Evolutionary conservation across 495 filamentous ascomycete species (phyloP).

Genomic region (Penicillium herquei): DNA sequence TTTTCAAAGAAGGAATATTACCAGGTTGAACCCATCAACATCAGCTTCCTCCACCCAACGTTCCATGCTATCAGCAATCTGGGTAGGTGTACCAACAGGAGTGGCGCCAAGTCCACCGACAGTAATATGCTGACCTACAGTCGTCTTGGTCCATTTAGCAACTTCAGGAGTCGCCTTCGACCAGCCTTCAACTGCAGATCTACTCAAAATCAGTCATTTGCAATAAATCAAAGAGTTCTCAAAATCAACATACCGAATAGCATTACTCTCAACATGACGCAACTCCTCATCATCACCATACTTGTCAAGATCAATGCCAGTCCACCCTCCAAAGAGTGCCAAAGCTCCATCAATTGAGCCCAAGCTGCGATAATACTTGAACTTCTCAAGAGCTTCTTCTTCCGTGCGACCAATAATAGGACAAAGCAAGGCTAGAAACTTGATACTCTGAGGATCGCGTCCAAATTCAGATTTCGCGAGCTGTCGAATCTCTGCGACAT

Average conservation of each 20-base stretch:
- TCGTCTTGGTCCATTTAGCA: constrained; percentile 62
- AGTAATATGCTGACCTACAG: constrained; percentile 60
- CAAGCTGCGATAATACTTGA: constrained; percentile 45
- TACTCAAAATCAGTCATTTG: constrained; percentile 9
- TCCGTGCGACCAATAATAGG: constrained; percentile 53
- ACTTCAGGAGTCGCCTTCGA: constrained; percentile 44
- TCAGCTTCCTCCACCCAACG: constrained; percentile 60
- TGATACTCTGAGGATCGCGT: constrained; percentile 48
- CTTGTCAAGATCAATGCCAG: constrained; percentile 51
- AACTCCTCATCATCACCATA: constrained; percentile 57
- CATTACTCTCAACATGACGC: constrained; percentile 61
- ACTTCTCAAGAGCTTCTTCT: constrained; percentile 54
- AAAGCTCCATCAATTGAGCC: constrained; percentile 54
- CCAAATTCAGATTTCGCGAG: constrained; percentile 45
- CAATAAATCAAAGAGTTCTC: not conserved
- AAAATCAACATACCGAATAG: constrained; percentile 45
- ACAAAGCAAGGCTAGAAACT: constrained; percentile 53
- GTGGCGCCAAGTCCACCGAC: constrained; percentile 58
- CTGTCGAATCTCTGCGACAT: constrained; percentile 49
- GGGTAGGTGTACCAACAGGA: constrained; percentile 52
- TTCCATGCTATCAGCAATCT: constrained; percentile 61
- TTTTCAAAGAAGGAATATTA: constrained; percentile 16
- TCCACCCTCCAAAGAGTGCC: constrained; percentile 59
- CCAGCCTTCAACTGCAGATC: constrained; percentile 49
- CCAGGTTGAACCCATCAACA: constrained; percentile 64